Evolutionary conservation across 2,329 filamentous ascomycete species (phyloP).

Genomic region (Pseudogymnoascus sp.): DNA sequence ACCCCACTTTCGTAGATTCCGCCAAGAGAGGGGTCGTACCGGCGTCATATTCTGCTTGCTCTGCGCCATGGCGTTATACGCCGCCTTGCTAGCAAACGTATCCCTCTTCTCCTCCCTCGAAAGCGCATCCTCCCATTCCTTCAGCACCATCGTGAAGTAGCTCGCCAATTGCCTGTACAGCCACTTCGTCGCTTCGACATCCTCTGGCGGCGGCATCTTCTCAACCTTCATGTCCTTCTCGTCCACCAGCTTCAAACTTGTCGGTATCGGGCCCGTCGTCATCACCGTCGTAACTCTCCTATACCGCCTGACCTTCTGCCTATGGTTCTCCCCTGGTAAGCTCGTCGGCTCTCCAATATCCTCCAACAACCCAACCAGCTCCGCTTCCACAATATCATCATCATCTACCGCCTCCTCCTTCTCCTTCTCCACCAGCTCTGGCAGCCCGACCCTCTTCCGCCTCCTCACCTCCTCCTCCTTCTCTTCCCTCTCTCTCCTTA

Average conservation of each 20-base stretch:
- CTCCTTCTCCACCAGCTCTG: slow-evolving; percentile 55
- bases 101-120: slow-evolving; percentile 52
- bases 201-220: slow-evolving; percentile 47
- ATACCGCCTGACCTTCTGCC: slow-evolving; percentile 61
- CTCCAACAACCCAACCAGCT: slow-evolving; percentile 60
- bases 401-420: slow-evolving; percentile 37
- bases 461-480: slow-evolving; percentile 63
- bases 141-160: slow-evolving; percentile 94
- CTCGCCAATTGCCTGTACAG: slow-evolving; percentile 82
- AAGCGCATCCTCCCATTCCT: slow-evolving; percentile 76
- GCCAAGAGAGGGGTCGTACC: slow-evolving; percentile 30
- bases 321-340: slow-evolving; percentile 76
- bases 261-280: slow-evolving; percentile 75
- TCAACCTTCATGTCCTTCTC: slow-evolving; percentile 85
- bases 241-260: slow-evolving; percentile 67
- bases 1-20: not conserved
- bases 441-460: slow-evolving; percentile 70
- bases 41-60: slow-evolving; percentile 82
- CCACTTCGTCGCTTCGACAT: slow-evolving; percentile 57
- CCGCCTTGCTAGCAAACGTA: slow-evolving; percentile 72
- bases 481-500: slow-evolving; percentile 62
- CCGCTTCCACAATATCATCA: slow-evolving; percentile 63
- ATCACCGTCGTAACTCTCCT: slow-evolving; percentile 52
- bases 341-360: slow-evolving; percentile 62
- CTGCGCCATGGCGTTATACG: slow-evolving; percentile 76